Evolutionary conservation across 1,139 yeast genomes (phyloP), one percentile per base, ranked within the genome.

Genomic region (Candida tetrigidarum): DNA sequence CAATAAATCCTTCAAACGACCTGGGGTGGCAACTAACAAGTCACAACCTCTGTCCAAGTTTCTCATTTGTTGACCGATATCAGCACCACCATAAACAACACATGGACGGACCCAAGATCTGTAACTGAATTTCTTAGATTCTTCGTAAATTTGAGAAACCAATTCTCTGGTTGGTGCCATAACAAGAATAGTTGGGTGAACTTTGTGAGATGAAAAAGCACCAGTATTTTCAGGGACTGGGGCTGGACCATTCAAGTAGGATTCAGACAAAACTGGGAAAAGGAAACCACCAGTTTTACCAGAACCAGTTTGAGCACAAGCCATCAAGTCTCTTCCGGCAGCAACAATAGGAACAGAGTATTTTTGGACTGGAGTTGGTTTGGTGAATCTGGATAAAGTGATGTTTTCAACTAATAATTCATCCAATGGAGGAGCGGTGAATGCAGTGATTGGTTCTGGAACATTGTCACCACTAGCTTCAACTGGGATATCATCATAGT

Each of bases 271-370:
- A 49, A 95, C 96, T 55, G 99, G 99, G 88, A 93, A 93, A 65
- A 93, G 79, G 81, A 93, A 93, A 56, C 99, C 99, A 80, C 99
- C 98, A 66, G 99, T 93, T 78, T 93, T 93, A 82, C 99, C 99
- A 47, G 98, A 92, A 88, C 95, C 98, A 59, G 99, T 93, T 78
- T 93, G 99, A 53, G 99, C 99, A 84, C 99, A 93, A 38, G 99
- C 99, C 99, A 93, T 93, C 74, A 93, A 84, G 73, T 93, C 99
- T 76, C 99, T 86, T 60, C 96, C 96, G 44, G 78, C 84, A 50
- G 96, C 91, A 56, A 95, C 96, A 60, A 95, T 93, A 54, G 99
- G 99, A 56, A 93, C 90, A 41, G 99, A 93, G 78, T 93, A 93
- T 74, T 93, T 93, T 71, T 93, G 99, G 48, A 93, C 99, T 43